Percentiles rank a stretch among this genome's conserved stretches.
Evolutionary conservation across 306 rosid genomes (phyloP).

Genomic region (Prunus dulcis): DNA sequence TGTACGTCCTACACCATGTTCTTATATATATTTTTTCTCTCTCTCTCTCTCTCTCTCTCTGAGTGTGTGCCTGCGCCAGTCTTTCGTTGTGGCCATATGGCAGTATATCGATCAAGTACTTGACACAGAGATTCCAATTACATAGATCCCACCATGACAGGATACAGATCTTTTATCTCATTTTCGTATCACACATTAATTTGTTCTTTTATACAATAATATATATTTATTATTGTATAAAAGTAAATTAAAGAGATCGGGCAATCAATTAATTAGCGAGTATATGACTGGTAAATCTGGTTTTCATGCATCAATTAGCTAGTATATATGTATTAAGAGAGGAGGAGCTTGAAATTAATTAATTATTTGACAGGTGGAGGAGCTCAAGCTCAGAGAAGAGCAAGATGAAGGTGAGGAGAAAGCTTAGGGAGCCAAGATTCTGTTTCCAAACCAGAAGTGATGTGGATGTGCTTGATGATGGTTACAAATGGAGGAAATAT

Average conservation of each 20-base stretch:
- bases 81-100: background rate
- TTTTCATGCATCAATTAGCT: background rate
- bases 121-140: background rate
- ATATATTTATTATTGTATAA: background rate
- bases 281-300: too few species aligned
- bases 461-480: conserved; percentile 99
- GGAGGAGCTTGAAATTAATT: background rate
- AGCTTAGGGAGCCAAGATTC: conserved; percentile 94
- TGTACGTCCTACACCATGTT: background rate
- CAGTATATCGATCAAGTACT: background rate
- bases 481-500: conserved; percentile 98
- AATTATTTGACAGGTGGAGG: conserved; percentile 67
- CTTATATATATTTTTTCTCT: background rate
- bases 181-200: too few species aligned
- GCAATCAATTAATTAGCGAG: too few species aligned
- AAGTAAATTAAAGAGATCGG: background rate
- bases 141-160: background rate
- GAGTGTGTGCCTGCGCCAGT: background rate
- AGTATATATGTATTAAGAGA: background rate
- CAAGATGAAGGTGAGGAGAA: conserved; percentile 92
- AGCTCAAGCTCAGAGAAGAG: conserved; percentile 65
- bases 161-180: too few species aligned
- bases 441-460: conserved; percentile 98
- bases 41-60: background rate
- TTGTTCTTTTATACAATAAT: too few species aligned